These are phyloP conservation scores for Stentor coeruleus DNA, from an alignment of 73 alveolate species.

Conservation along the genomic window DNA sequence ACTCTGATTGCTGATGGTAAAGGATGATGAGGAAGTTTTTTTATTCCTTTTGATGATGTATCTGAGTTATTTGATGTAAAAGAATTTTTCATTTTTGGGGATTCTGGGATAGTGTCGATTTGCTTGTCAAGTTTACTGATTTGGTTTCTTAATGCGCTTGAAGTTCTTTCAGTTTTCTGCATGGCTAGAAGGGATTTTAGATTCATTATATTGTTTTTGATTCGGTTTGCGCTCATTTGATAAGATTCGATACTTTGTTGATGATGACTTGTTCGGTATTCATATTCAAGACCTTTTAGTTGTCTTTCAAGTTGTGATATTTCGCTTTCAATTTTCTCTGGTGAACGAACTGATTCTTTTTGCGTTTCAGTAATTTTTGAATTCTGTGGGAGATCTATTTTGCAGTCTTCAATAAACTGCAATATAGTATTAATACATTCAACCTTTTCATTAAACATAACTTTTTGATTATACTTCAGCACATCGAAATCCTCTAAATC, in stretches of 20 bases:
- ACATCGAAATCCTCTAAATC: not conserved
- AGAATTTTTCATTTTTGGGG: not conserved
- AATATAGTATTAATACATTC: not conserved
- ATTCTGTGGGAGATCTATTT: not conserved
- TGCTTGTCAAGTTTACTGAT: not conserved
- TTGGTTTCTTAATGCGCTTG: not conserved
- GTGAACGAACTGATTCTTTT: not conserved
- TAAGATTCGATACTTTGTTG: not conserved
- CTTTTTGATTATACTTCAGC: not conserved
- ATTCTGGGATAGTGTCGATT: not conserved
- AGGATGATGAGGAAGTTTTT: not conserved
- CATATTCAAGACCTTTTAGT: not conserved
- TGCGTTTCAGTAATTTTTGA: not conserved
- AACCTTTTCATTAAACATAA: not conserved
- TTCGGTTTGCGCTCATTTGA: not conserved
- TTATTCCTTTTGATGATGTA: not conserved
- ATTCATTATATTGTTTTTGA: not conserved
- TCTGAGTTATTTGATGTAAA: not conserved
- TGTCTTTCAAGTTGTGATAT: not conserved
- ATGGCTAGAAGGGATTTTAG: not conserved
- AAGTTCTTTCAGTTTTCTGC: constrained; percentile 9
- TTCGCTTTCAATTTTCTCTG: not conserved
- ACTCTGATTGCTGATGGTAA: not conserved
- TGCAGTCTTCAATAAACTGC: not conserved
- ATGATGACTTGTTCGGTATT: not conserved